phyloP scores from a whole-genome alignment of 768 basidiomycete genomes.

The Pleurotus giganteus region DNA sequence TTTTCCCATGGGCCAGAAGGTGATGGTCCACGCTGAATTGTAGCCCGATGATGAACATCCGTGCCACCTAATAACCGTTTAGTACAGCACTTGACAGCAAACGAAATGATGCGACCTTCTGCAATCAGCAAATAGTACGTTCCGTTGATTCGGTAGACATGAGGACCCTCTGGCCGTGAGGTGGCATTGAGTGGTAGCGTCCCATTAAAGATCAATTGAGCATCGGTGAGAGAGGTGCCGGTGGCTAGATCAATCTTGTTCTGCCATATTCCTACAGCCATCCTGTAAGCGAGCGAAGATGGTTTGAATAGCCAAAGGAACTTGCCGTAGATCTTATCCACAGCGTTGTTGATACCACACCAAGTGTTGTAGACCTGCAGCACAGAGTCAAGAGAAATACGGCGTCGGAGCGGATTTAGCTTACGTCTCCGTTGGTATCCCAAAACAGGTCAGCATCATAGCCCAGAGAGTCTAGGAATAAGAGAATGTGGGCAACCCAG shows the following conservation, averaged over 20 bases:
- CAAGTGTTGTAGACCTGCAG: slow-evolving; percentile 34
- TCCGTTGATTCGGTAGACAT: slow-evolving; percentile 34
- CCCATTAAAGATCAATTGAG: slow-evolving; percentile 33
- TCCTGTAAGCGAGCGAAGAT: not conserved
- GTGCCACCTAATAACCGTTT: slow-evolving; percentile 27
- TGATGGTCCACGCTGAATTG: slow-evolving; percentile 35
- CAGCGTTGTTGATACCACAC: slow-evolving; percentile 36
- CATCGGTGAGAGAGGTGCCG: slow-evolving; percentile 33
- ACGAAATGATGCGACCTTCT: slow-evolving; percentile 23
- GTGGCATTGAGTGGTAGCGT: slow-evolving; percentile 32
- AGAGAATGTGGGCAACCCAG: not conserved
- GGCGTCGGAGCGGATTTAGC: not conserved
- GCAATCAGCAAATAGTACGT: slow-evolving; percentile 41
- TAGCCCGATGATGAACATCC: slow-evolving; percentile 30
- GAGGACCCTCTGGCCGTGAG: slow-evolving; percentile 40
- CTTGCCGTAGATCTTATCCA: slow-evolving; percentile 39
- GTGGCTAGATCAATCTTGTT: slow-evolving; percentile 36
- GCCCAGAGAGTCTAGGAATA: slow-evolving; percentile 29
- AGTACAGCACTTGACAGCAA: not conserved
- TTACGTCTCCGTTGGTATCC: slow-evolving; percentile 35
- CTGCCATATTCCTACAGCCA: slow-evolving; percentile 34
- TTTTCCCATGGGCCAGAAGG: slow-evolving; percentile 41
- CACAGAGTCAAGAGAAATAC: not conserved
- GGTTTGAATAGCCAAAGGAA: not conserved
- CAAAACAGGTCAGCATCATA: slow-evolving; percentile 42